Percentiles rank a stretch among this genome's conserved stretches.
Evolutionary conservation across 1,284 basidiomycete genomes (phyloP).

Genomic region (Rhodotorula glutinis): DNA sequence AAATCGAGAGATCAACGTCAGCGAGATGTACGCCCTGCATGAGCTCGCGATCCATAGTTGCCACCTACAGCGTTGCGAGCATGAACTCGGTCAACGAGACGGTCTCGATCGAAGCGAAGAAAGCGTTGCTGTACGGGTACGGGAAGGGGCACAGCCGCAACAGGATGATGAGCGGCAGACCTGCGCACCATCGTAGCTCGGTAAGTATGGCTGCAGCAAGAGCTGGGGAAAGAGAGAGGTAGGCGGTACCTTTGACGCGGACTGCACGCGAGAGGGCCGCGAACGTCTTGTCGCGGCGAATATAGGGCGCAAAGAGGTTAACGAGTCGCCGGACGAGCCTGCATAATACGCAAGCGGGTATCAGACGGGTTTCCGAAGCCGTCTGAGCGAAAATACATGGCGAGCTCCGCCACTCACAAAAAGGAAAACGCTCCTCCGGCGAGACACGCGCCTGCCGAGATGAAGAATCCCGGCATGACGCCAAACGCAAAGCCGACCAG

Average conservation of each 20-base stretch:
- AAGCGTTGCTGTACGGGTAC: conserved; percentile 64
- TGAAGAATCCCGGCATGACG: conserved; percentile 62
- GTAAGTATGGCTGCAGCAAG: not conserved
- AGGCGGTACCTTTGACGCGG: conserved; percentile 54
- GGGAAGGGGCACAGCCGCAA: conserved; percentile 71
- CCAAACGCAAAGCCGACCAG: conserved; percentile 79
- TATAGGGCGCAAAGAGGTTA: conserved; percentile 25
- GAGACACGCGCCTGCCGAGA: conserved; percentile 62
- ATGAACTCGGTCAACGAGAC: conserved; percentile 71
- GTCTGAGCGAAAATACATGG: conserved; percentile 50
- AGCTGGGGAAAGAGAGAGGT: not conserved
- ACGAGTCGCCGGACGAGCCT: conserved; percentile 24
- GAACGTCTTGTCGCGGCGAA: conserved; percentile 32
- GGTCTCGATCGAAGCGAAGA: conserved; percentile 63
- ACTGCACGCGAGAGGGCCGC: conserved; percentile 54
- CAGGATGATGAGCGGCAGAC: conserved; percentile 70
- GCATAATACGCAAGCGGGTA: not conserved
- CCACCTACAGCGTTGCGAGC: conserved; percentile 55
- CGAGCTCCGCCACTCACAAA: conserved; percentile 45
- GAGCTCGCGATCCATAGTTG: not conserved
- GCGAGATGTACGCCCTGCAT: not conserved
- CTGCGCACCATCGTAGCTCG: conserved; percentile 41
- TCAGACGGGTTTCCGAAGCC: not conserved
- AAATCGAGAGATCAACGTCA: too few species aligned
- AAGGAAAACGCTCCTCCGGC: conserved; percentile 68